Percentiles rank a stretch among this genome's conserved stretches.
phyloP scores from a whole-genome alignment of 202 grass and related monocot species.

The Alloteropsis angusta region DNA sequence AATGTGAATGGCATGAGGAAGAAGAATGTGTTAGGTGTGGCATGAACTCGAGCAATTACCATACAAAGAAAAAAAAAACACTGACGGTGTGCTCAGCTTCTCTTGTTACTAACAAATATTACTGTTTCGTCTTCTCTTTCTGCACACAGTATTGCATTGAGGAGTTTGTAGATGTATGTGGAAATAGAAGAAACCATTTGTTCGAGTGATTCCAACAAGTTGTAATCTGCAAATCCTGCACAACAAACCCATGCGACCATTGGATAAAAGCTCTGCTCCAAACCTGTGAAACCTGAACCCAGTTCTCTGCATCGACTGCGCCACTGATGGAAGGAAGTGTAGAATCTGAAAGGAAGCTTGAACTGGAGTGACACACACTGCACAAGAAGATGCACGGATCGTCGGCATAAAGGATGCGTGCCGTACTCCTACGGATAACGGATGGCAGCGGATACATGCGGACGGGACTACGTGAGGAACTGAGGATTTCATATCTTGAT shows the following conservation, averaged over 20 bases:
- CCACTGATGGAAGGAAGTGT: no score
- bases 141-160: neutral
- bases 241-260: neutral
- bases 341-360: no score
- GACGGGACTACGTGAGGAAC: no score
- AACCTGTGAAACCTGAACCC: neutral
- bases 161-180: neutral
- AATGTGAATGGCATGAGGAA: conserved; percentile 9
- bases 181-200: neutral
- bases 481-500: no score
- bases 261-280: neutral
- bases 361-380: no score
- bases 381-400: no score
- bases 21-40: neutral
- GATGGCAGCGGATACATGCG: no score
- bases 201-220: no score
- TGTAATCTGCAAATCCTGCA: neutral
- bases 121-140: neutral
- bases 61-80: neutral
- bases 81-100: no score
- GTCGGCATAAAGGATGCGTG: no score
- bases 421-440: no score
- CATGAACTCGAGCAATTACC: neutral
- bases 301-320: neutral
- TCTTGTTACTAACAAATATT: no score